phyloP scores from a whole-genome alignment of 2,329 filamentous ascomycete species.

The Aureobasidium mangrovei region DNA sequence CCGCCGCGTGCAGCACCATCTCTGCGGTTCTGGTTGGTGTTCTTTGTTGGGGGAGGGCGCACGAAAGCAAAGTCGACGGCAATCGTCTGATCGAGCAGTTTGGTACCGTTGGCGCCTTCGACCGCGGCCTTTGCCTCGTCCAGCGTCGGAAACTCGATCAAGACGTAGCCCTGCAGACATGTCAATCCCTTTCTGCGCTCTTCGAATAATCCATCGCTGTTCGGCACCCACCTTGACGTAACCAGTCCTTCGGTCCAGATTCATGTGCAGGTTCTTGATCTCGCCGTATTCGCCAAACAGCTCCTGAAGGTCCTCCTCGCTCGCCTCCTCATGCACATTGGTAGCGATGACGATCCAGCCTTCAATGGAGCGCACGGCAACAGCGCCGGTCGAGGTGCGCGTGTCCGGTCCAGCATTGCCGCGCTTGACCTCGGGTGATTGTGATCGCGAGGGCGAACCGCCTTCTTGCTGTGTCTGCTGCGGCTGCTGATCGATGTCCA shows the following conservation, averaged over 20 bases:
- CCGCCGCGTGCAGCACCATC: constrained; percentile 21
- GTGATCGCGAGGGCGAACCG: constrained; percentile 19
- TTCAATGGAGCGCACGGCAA: constrained; percentile 76
- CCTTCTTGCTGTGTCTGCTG: constrained; percentile 16
- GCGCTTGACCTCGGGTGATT: constrained; percentile 1
- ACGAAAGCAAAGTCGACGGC: constrained; percentile 80
- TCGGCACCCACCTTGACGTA: constrained; percentile 63
- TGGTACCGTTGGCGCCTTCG: constrained; percentile 65
- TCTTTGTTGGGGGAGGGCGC: constrained; percentile 60
- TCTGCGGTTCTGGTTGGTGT: constrained; percentile 25
- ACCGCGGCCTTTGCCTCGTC: constrained; percentile 75
- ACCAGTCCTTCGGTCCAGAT: constrained; percentile 71
- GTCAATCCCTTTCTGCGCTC: constrained; percentile 3
- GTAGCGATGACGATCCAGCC: constrained; percentile 84
- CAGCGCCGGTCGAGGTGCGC: constrained; percentile 64
- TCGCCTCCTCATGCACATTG: constrained; percentile 80
- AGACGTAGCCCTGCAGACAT: constrained; percentile 59
- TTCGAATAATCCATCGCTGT: constrained; percentile 10
- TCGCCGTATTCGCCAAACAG: constrained; percentile 77
- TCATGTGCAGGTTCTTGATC: constrained; percentile 79
- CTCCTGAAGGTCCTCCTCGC: constrained; percentile 74
- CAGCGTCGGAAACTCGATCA: constrained; percentile 76
- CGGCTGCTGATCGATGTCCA: constrained; percentile 45
- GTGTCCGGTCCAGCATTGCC: constrained; percentile 44
- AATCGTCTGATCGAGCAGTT: constrained; percentile 73